These are phyloP conservation scores for Polytrichum formosum DNA, from an alignment of 225 moss, liverwort and hornwort genomes.

Conservation along the genomic window DNA sequence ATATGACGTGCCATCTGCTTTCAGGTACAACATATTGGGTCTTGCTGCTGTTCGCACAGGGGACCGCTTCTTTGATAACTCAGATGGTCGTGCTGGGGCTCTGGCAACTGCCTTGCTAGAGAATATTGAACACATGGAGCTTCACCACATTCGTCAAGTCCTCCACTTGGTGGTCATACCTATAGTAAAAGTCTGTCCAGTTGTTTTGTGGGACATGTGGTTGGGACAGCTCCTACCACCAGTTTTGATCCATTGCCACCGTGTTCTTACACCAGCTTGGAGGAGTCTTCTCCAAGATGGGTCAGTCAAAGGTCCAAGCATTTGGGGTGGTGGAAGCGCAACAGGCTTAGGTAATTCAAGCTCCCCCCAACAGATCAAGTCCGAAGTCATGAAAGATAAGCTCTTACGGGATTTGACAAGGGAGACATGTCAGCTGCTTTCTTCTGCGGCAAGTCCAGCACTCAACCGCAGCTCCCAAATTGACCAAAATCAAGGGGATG, in stretches of 20 bases:
- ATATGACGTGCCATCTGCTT: neutral
- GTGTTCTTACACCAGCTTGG: constrained; percentile 79
- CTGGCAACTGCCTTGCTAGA: constrained; percentile 76
- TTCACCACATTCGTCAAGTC: constrained; percentile 92
- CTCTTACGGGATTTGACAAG: constrained; percentile 85
- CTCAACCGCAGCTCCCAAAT: constrained; percentile 58
- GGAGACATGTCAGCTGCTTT: constrained; percentile 84
- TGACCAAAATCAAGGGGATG: constrained; percentile 54
- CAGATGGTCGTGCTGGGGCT: constrained; percentile 66
- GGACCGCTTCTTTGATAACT: constrained; percentile 75
- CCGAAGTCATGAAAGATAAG: constrained; percentile 94
- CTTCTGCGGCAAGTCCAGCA: constrained; percentile 61
- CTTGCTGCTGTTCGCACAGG: constrained; percentile 78
- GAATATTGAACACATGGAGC: constrained; percentile 84
- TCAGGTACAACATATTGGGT: constrained; percentile 90
- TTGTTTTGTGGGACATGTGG: constrained; percentile 72
- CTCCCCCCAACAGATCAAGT: constrained; percentile 69
- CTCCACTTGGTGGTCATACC: constrained; percentile 73
- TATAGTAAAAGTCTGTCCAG: constrained; percentile 73
- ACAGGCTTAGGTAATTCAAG: constrained; percentile 39
- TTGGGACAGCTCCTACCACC: constrained; percentile 69
- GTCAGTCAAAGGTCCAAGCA: constrained; percentile 57
- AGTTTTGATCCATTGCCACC: constrained; percentile 69
- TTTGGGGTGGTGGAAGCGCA: constrained; percentile 50
- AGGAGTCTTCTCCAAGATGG: constrained; percentile 70